Conservation (phyloP, 129 eudicot genomes). For the Mikania micrantha region DNA sequence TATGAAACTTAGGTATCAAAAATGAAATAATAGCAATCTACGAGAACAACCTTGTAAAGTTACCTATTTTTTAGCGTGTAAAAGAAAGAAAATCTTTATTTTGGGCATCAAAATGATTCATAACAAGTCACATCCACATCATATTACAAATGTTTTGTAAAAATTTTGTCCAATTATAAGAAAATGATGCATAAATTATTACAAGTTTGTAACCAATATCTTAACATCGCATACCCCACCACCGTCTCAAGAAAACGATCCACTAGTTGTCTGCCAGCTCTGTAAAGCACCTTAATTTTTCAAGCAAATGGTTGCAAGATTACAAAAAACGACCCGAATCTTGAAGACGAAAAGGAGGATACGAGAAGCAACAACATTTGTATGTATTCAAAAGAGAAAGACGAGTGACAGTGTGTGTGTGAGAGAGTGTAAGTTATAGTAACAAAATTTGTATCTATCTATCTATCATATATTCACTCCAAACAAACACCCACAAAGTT, state of each 20-base stretch:
- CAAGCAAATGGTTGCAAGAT: background rate
- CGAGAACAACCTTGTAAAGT: too few relatives aligned
- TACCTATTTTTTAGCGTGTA: too few relatives aligned
- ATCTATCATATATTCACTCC: too few relatives aligned
- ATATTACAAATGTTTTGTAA: background rate
- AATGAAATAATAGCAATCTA: too few relatives aligned
- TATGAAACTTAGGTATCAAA: too few relatives aligned
- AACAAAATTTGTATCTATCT: slow-evolving; percentile 24
- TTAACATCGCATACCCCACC: slow-evolving; percentile 19
- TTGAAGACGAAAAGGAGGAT: slow-evolving; percentile 15
- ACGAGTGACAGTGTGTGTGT: background rate
- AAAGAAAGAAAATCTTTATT: background rate
- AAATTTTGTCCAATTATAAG: slow-evolving; percentile 11
- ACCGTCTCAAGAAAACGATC: slow-evolving; percentile 16
- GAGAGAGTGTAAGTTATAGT: slow-evolving; percentile 6
- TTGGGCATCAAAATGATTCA: background rate
- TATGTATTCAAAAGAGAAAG: slow-evolving; percentile 18
- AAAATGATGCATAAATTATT: slow-evolving; percentile 30
- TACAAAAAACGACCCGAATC: slow-evolving; percentile 16
- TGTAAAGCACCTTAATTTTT: slow-evolving; percentile 22
- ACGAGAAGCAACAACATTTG: slow-evolving; percentile 27
- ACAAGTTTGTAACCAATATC: slow-evolving; percentile 1
- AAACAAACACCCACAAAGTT: slow-evolving; percentile 5
- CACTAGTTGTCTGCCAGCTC: slow-evolving; percentile 27
- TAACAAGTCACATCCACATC: slow-evolving; percentile 1